Conservation (phyloP, 2,329 filamentous ascomycete species). For the Sporothrix variecibatus region DNA sequence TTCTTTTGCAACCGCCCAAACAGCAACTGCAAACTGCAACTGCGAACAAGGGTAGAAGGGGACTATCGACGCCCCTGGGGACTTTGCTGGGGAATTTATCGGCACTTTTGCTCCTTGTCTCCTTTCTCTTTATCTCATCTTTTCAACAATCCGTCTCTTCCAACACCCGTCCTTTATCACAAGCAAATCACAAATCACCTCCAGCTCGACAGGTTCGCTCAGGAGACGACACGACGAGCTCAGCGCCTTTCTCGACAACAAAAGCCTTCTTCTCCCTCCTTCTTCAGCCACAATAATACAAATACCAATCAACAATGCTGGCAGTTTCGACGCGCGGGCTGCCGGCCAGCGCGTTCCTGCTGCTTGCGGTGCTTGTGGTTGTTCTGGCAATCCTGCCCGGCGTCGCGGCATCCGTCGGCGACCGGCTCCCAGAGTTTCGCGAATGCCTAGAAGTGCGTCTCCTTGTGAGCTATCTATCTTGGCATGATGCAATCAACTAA, state of each 20-base stretch:
- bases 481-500: background rate
- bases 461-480: background rate
- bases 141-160: background rate
- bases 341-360: slow-evolving; percentile 9
- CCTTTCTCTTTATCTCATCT: no score
- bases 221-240: background rate
- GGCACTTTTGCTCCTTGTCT: background rate
- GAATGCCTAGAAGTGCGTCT: slow-evolving; percentile 76
- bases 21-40: background rate
- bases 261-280: background rate
- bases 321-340: slow-evolving; percentile 1
- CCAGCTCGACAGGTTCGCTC: background rate
- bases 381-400: slow-evolving; percentile 42
- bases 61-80: background rate
- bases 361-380: slow-evolving; percentile 17
- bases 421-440: slow-evolving; percentile 82
- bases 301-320: background rate
- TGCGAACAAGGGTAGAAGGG: background rate
- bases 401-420: slow-evolving; percentile 75
- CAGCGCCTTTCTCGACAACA: background rate
- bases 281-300: background rate
- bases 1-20: background rate
- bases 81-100: no score
- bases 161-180: background rate
- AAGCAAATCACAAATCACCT: background rate